These are phyloP conservation scores for Rhodotorula mucilaginosa DNA, from an alignment of 1,284 basidiomycete species.

Conservation along the genomic window DNA sequence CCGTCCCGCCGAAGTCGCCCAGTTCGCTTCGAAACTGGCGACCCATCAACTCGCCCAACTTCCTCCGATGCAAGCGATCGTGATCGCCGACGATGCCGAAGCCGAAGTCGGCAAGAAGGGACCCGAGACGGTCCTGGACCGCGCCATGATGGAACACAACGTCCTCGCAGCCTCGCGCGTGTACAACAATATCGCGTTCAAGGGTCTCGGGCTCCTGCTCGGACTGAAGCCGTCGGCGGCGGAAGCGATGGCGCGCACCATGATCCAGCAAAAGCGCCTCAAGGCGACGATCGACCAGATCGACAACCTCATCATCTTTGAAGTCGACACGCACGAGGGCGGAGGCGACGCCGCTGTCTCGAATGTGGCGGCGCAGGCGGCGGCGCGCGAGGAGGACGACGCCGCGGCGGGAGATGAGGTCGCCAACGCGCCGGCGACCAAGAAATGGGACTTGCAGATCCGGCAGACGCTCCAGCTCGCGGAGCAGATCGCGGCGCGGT, in stretches of 20 bases:
- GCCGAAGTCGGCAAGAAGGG: slow-evolving; percentile 66
- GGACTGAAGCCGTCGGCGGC: slow-evolving; percentile 68
- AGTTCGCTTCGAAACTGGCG: slow-evolving; percentile 81
- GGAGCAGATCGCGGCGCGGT: slow-evolving; percentile 36
- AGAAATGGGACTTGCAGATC: slow-evolving; percentile 39
- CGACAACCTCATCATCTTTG: slow-evolving; percentile 41
- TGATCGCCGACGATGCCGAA: slow-evolving; percentile 57
- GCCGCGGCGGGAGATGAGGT: slow-evolving; percentile 14
- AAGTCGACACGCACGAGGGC: slow-evolving; percentile 23
- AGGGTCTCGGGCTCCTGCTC: slow-evolving; percentile 76
- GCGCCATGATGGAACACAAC: slow-evolving; percentile 98
- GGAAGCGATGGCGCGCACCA: slow-evolving; percentile 44
- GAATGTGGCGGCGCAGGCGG: slow-evolving; percentile 36
- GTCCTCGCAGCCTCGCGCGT: slow-evolving; percentile 83
- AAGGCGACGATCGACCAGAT: slow-evolving; percentile 44
- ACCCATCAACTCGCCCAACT: slow-evolving; percentile 91
- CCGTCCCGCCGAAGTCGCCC: slow-evolving; percentile 78
- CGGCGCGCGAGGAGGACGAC: slow-evolving; percentile 54
- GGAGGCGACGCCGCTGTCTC: slow-evolving; percentile 23
- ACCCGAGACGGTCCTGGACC: slow-evolving; percentile 91
- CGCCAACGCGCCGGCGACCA: slow-evolving; percentile 29
- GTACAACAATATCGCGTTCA: slow-evolving; percentile 76
- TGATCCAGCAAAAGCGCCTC: slow-evolving; percentile 45
- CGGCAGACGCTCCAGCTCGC: slow-evolving; percentile 36
- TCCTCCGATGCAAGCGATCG: slow-evolving; percentile 66